Evolutionary conservation across 768 basidiomycete genomes (phyloP).

Genomic region (Tephrocybe sp.): DNA sequence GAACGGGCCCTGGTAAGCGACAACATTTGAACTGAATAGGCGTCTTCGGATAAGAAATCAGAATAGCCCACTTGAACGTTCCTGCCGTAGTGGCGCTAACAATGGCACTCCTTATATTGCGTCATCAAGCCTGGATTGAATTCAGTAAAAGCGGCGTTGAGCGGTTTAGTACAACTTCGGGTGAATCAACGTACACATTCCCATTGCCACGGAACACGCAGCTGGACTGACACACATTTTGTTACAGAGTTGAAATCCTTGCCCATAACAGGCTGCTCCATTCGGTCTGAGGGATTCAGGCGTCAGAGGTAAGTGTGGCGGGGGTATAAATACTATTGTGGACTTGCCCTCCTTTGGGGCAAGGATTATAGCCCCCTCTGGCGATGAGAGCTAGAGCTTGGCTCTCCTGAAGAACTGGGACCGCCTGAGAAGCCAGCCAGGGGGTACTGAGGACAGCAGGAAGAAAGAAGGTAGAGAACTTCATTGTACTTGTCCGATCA

Average conservation of each 20-base stretch:
- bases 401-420: not conserved
- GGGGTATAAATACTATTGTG: not conserved
- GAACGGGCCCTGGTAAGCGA: too few relatives aligned
- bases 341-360: conserved; percentile 4
- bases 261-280: conserved; percentile 7
- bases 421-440: not conserved
- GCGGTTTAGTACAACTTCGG: too few relatives aligned
- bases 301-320: not conserved
- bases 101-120: too few relatives aligned
- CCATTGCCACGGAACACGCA: conserved; percentile 6
- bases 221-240: conserved; percentile 7
- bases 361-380: conserved; percentile 5
- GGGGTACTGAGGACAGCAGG: not conserved
- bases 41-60: too few relatives aligned
- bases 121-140: too few relatives aligned
- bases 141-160: too few relatives aligned
- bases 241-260: conserved; percentile 6
- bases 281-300: not conserved
- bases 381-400: not conserved
- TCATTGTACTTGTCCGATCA: conserved; percentile 3
- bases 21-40: too few relatives aligned
- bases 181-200: conserved; percentile 5
- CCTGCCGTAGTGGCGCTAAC: too few relatives aligned
- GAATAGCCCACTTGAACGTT: too few relatives aligned
- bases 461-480: not conserved